phyloP scores from a whole-genome alignment of 2,329 filamentous ascomycete species.

The Drechslera avenae region DNA sequence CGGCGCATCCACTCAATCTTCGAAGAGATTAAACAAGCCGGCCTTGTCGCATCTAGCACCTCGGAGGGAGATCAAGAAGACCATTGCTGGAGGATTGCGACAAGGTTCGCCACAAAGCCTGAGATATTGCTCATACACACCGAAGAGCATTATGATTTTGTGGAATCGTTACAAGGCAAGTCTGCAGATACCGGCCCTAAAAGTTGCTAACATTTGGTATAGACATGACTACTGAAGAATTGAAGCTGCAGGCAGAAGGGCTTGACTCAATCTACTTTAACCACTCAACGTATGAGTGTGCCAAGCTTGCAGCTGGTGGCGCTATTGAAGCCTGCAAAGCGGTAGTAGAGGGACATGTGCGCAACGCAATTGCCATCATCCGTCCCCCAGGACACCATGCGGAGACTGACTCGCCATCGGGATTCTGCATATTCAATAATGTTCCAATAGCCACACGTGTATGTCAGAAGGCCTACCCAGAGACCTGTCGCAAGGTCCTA shows the following conservation, averaged over 20 bases:
- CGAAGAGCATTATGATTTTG: conserved; percentile 77
- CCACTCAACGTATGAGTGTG: conserved; percentile 77
- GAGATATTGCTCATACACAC: conserved; percentile 85
- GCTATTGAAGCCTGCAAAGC: conserved; percentile 95
- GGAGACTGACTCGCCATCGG: conserved; percentile 82
- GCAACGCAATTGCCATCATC: conserved; percentile 95
- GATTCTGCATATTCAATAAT: conserved; percentile 98
- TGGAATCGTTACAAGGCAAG: conserved; percentile 62
- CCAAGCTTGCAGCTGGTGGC: conserved; percentile 83
- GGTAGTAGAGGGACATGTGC: conserved; percentile 81
- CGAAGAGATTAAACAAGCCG: conserved; percentile 80
- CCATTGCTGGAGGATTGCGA: conserved; percentile 71
- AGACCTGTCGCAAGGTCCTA: conserved; percentile 82
- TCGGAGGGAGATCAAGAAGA: conserved; percentile 54
- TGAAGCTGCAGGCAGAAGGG: conserved; percentile 68
- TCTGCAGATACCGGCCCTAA: conserved; percentile 12
- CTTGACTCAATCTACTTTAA: conserved; percentile 64
- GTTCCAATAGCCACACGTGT: conserved; percentile 90
- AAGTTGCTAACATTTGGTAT: conserved; percentile 13
- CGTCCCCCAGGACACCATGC: conserved; percentile 95
- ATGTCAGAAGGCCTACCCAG: conserved; percentile 80
- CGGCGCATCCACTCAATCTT: conserved; percentile 92
- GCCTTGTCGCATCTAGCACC: conserved; percentile 70
- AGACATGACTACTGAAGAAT: conserved; percentile 60
- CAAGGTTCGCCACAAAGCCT: conserved; percentile 74